Base-by-base conservation (phyloP, 768 basidiomycete species). In the Mycena rebaudengoi region DNA sequence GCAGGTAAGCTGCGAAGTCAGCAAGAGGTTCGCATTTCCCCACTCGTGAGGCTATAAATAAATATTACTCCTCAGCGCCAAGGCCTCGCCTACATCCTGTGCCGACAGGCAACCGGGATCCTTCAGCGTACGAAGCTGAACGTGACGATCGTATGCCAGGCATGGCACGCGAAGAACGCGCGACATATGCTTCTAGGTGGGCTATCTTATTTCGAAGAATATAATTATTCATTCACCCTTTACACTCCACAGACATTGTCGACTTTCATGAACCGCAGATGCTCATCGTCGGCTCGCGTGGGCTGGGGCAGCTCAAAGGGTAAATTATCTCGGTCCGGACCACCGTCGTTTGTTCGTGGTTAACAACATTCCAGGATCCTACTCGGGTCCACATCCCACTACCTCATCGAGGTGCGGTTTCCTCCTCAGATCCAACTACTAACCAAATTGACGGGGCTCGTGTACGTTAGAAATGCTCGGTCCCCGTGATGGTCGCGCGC, bases 401-500 rank as follows among this genome's bases (percentile, higher is more conserved):
- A 98, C 73, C 87, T 95, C 46, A 92, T 94, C 44, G 91, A 95
- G 82, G 89, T 89, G 61, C 66, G 78, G 37, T 49, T 25, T 52
- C 30, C 35, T 52, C 57, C 50, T 57, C 50, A 20, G 33, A 16
- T 10, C 40, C 45, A 35, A 44, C 7, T 21, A 33, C 12, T n/a
- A 14, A 18, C 14, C 10, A 37, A 30, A 18, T 20, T 40, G 29
- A 29, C 26, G 33, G 16, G 21, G 13, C 1, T n/a, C 32, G n/a
- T n/a, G n/a, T n/a, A n/a, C n/a, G n/a, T 3, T 35, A 95, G 84
- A 96, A 95, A 78, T 96, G 94, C 64, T 94, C 94, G 16, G 96
- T 97, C 0, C 96, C 96, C 0, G 95, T 98, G 56, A 97, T 98
- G 96, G 95, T 97, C 54, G 94, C 96, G 5, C 93, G 96, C 54